phyloP scores from a whole-genome alignment of 2,329 filamentous ascomycete species.

The Phaeoacremonium minimum region DNA sequence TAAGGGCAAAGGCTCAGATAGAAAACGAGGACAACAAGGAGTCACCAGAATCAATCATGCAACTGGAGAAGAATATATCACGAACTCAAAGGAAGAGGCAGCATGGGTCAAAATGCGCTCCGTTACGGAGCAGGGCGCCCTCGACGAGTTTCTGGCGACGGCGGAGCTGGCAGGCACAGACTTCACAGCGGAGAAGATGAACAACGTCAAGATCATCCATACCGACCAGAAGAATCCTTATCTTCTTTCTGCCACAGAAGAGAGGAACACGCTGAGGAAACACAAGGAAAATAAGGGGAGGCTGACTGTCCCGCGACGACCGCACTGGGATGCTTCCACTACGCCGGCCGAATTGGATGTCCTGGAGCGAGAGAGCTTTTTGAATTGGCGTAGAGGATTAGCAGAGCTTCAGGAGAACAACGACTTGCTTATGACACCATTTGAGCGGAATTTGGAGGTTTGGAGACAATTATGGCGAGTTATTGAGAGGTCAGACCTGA shows the following conservation, averaged over 20 bases:
- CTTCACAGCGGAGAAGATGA: slow-evolving; percentile 98
- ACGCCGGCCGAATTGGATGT: slow-evolving; percentile 78
- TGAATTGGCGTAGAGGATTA: slow-evolving; percentile 85
- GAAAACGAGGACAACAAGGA: slow-evolving; percentile 59
- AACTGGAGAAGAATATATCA: slow-evolving; percentile 87
- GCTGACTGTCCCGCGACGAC: slow-evolving; percentile 84
- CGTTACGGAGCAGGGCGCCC: slow-evolving; percentile 91
- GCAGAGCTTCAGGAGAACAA: slow-evolving; percentile 92
- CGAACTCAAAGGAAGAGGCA: slow-evolving; percentile 85
- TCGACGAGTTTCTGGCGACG: slow-evolving; percentile 94
- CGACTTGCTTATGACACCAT: slow-evolving; percentile 94
- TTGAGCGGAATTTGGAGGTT: slow-evolving; percentile 94
- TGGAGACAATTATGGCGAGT: slow-evolving; percentile 98
- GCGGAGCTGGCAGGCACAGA: slow-evolving; percentile 97
- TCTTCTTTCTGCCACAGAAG: slow-evolving; percentile 78
- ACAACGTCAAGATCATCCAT: slow-evolving; percentile 98
- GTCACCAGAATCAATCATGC: slow-evolving; percentile 68
- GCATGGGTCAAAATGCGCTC: slow-evolving; percentile 99
- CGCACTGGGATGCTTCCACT: slow-evolving; percentile 81
- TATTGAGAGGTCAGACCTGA: slow-evolving; percentile 90
- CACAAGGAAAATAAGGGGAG: slow-evolving; percentile 75
- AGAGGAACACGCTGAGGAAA: slow-evolving; percentile 72
- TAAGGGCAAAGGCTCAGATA: slow-evolving; percentile 80
- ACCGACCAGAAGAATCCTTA: slow-evolving; percentile 95
- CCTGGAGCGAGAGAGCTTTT: slow-evolving; percentile 72